Percentiles rank a stretch among this genome's conserved stretches.
Evolutionary conservation across 169 alveolate species (phyloP).

Genomic region (Prorocentrum cordatum): DNA sequence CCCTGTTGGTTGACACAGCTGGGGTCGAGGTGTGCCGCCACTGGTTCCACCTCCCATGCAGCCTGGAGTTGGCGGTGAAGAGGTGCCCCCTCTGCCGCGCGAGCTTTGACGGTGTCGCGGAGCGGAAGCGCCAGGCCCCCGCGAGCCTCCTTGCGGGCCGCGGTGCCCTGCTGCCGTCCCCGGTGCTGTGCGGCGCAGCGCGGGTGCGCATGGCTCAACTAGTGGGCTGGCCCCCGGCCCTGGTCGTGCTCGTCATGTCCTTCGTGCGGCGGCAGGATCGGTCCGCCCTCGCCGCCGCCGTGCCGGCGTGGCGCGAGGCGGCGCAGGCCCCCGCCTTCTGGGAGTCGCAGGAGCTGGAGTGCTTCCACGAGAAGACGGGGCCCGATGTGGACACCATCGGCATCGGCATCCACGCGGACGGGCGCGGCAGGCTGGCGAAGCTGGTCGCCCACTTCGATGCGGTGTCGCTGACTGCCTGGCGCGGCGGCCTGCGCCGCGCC

Average conservation of each 20-base stretch:
- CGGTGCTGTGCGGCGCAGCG: not conserved
- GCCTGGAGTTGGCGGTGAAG: not conserved
- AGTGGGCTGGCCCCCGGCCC: slow-evolving; percentile 3
- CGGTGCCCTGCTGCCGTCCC: no score
- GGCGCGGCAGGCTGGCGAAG: slow-evolving; percentile 21
- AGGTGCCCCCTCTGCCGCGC: slow-evolving; percentile 10
- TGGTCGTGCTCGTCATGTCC: not conserved
- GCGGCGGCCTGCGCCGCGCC: slow-evolving; percentile 4
- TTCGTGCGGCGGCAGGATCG: slow-evolving; percentile 18
- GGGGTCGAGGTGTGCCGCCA: not conserved
- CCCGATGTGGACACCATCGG: slow-evolving; percentile 21
- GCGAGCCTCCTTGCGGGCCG: no score
- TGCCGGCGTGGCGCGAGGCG: slow-evolving; percentile 31
- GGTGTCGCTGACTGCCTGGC: slow-evolving; percentile 18
- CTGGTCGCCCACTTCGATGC: slow-evolving; percentile 23
- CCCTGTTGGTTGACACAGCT: not conserved
- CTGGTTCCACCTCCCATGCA: slow-evolving; percentile 17
- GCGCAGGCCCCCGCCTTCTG: slow-evolving; percentile 16
- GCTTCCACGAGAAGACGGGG: slow-evolving; percentile 28
- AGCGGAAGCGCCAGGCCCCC: no score
- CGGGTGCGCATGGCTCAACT: not conserved
- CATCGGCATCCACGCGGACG: slow-evolving; percentile 20
- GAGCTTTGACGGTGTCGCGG: not conserved
- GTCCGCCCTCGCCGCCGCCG: not conserved
- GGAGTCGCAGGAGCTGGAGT: slow-evolving; percentile 25